A percentile compares a stretch with the other conserved stretches of the same genome.
Conservation (phyloP, 257 asterid species). For the Solanum neorickii region DNA sequence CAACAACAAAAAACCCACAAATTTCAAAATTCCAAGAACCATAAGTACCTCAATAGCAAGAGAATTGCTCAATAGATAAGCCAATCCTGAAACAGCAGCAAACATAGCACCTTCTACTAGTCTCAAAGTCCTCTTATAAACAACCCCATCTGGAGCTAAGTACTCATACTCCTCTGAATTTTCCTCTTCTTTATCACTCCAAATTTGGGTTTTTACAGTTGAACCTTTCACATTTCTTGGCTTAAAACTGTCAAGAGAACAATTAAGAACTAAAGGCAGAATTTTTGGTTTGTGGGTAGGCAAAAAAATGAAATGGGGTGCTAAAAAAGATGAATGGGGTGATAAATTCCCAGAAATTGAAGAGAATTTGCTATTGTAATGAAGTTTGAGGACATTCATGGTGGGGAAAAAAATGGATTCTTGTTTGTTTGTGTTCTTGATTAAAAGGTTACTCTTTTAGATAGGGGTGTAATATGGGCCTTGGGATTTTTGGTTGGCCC, state of each 20-base stretch:
- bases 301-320: background rate
- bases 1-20: background rate
- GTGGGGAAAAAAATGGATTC: background rate
- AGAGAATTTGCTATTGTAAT: conserved; percentile 7
- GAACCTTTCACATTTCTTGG: conserved; percentile 7
- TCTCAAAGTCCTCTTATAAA: conserved; percentile 73
- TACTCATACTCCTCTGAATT: conserved; percentile 44
- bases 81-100: conserved; percentile 86
- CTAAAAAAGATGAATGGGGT: background rate
- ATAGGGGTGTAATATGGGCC: background rate
- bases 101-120: conserved; percentile 97
- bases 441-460: background rate
- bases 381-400: conserved; percentile 46
- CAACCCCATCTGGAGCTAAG: conserved; percentile 78
- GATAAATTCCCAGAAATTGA: background rate
- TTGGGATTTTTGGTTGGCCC: background rate
- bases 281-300: conserved; percentile 4
- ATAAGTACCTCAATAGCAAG: conserved; percentile 75
- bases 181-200: conserved; percentile 25
- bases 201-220: conserved; percentile 11
- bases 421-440: background rate
- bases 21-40: background rate
- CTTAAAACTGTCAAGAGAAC: background rate
- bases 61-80: conserved; percentile 87
- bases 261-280: conserved; percentile 1